Evolutionary conservation across 164 flowering plant species (phyloP).

Genomic region (Hamamelis virginiana): DNA sequence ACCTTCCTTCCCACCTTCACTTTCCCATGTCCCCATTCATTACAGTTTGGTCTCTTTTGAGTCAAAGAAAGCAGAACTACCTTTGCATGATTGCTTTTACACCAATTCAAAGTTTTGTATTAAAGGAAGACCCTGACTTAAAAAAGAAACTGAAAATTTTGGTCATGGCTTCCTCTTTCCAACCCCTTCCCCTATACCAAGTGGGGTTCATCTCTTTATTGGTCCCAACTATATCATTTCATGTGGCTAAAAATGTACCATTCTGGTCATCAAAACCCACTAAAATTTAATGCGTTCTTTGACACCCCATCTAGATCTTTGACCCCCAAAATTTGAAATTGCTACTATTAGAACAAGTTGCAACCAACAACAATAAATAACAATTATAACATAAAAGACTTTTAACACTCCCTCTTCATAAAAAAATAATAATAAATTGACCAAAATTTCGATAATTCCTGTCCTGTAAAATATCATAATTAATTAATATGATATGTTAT

Average conservation of each 20-base stretch:
- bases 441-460: too few species aligned
- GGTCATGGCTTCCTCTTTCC: slow-evolving; percentile 2
- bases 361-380: too few species aligned
- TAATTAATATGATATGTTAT: too few species aligned
- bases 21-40: slow-evolving; percentile 26
- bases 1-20: slow-evolving; percentile 13
- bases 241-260: background rate
- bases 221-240: background rate
- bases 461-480: too few species aligned
- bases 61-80: slow-evolving; percentile 17
- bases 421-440: too few species aligned
- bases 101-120: slow-evolving; percentile 16
- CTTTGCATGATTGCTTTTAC: slow-evolving; percentile 23
- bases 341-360: too few species aligned
- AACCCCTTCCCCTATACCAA: background rate
- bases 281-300: background rate
- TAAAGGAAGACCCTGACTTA: slow-evolving; percentile 3
- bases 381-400: too few species aligned
- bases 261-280: background rate
- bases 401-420: too few species aligned
- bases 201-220: background rate
- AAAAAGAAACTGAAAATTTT: background rate
- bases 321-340: background rate
- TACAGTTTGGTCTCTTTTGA: slow-evolving; percentile 6
- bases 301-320: background rate